Evolutionary conservation across 345 rosid genomes (phyloP).

Genomic region (Arabidopsis suecica): DNA sequence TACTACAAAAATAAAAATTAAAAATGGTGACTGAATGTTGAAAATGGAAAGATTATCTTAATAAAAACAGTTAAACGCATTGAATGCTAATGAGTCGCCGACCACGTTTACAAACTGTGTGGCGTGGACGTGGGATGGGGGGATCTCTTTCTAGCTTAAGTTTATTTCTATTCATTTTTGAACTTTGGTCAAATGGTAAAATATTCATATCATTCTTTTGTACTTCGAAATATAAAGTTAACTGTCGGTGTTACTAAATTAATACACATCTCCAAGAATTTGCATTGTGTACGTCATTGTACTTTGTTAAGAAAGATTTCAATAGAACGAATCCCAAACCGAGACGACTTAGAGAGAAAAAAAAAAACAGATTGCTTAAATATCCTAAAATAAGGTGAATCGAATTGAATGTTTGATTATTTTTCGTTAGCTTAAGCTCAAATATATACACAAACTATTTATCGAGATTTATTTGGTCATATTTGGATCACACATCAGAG

Average conservation of each 20-base stretch:
- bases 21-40: not conserved
- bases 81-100: conserved; percentile 43
- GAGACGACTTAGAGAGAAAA: not conserved
- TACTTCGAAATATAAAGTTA: not conserved
- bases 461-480: not conserved
- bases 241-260: conserved; percentile 7
- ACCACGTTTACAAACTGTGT: conserved; percentile 32
- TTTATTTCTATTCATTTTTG: not conserved
- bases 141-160: conserved; percentile 24
- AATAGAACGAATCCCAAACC: not conserved
- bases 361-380: not conserved
- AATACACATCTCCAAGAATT: not conserved
- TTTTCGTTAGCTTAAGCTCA: not conserved
- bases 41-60: conserved; percentile 14
- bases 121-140: conserved; percentile 41
- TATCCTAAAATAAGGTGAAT: not conserved
- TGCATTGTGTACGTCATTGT: not conserved
- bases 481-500: not conserved
- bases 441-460: not conserved
- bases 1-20: not conserved
- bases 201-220: conserved; percentile 19
- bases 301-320: not conserved
- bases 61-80: conserved; percentile 34
- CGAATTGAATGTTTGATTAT: not conserved
- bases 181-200: conserved; percentile 39